Evolutionary conservation across 768 basidiomycete genomes (phyloP).

Genomic region (Lanmaoa pseudosensibilis): DNA sequence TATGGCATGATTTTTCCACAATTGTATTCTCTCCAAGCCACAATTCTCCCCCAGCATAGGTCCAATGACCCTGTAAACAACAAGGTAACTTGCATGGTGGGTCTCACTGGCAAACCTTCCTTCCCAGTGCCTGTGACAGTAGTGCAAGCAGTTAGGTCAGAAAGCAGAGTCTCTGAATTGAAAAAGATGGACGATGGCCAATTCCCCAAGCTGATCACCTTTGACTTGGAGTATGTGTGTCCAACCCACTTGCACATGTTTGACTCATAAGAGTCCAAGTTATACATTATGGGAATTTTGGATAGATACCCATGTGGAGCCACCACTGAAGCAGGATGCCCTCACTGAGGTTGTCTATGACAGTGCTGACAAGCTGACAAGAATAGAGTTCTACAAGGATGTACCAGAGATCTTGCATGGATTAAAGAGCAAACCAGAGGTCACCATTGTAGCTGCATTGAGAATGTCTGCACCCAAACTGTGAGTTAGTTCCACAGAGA

Average conservation of each 20-base stretch:
- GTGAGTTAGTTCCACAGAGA: slow-evolving; percentile 41
- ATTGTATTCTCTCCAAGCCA: too few relatives aligned
- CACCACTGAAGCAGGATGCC: slow-evolving; percentile 51
- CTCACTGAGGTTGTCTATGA: slow-evolving; percentile 26
- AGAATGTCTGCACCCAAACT: slow-evolving; percentile 66
- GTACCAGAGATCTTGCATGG: slow-evolving; percentile 71
- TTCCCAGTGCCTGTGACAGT: background rate
- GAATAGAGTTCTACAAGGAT: slow-evolving; percentile 72
- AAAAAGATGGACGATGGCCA: slow-evolving; percentile 21
- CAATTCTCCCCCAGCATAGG: too few relatives aligned
- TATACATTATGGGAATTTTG: slow-evolving; percentile 87
- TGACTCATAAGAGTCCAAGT: slow-evolving; percentile 38
- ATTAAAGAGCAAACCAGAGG: slow-evolving; percentile 44
- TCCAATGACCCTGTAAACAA: too few relatives aligned
- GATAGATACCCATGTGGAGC: slow-evolving; percentile 77
- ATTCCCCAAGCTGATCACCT: slow-evolving; percentile 68
- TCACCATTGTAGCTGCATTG: slow-evolving; percentile 70
- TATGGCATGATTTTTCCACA: too few relatives aligned
- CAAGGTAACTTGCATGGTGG: background rate
- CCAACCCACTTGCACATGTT: background rate
- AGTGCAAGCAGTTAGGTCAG: background rate
- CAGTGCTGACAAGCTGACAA: slow-evolving; percentile 17
- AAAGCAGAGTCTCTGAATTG: background rate
- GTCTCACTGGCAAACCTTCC: background rate
- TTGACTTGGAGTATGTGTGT: slow-evolving; percentile 72